phyloP scores from a whole-genome alignment of 495 filamentous ascomycete species.

The Stereocaulon alpinum region DNA sequence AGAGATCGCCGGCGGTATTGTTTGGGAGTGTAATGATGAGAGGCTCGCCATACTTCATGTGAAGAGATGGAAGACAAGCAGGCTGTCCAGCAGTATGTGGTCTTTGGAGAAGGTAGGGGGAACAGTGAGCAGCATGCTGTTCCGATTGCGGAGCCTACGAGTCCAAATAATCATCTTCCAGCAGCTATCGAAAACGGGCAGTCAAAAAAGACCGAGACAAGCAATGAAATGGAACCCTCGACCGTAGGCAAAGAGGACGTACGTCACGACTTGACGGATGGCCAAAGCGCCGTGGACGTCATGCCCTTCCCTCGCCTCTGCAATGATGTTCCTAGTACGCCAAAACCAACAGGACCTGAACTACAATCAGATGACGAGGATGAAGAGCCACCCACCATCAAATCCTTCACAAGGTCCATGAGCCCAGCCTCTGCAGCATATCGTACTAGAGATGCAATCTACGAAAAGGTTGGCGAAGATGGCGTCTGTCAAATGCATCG shows the following conservation, averaged over 20 bases:
- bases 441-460: constrained; percentile 39
- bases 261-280: neutral
- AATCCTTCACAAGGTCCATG: constrained; percentile 51
- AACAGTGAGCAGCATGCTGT: neutral
- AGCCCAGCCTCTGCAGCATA: constrained; percentile 43
- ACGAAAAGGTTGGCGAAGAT: constrained; percentile 55
- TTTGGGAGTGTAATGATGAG: neutral
- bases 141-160: neutral
- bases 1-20: neutral
- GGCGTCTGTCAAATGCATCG: constrained; percentile 83
- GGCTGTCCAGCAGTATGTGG: neutral
- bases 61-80: constrained; percentile 5
- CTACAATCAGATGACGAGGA: constrained; percentile 47
- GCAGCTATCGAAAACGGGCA: neutral
- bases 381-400: constrained; percentile 52
- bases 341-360: constrained; percentile 21
- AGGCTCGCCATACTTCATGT: neutral
- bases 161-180: neutral
- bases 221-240: neutral
- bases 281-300: neutral
- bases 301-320: constrained; percentile 27
- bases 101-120: neutral
- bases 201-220: neutral
- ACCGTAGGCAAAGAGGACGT: neutral
- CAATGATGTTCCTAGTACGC: constrained; percentile 29